Base-by-base conservation (phyloP, 208 protist genomes). In the Leishmania guyanensis region DNA sequence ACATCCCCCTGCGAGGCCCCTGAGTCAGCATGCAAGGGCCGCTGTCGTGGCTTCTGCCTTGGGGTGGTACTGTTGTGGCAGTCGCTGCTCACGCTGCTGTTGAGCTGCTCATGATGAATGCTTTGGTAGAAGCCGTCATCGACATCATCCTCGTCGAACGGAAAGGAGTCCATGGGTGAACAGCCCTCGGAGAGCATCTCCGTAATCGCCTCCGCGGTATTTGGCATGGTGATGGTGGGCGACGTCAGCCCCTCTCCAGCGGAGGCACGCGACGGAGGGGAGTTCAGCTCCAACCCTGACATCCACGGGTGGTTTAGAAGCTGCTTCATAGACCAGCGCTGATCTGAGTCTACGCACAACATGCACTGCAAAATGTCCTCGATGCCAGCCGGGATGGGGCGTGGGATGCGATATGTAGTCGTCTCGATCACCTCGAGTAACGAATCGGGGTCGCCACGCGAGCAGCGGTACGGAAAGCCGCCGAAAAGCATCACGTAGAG, bases 401-500 rank as follows among this genome's bases (percentile, higher is more conserved):
- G 66, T 2, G 97, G 96, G 69, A 94, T 86, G 17, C 77, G 77
- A 64, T 89, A 95, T 14, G 86, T 77, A n/a, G 88, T 94, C 46
- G 79, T 69, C 22, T 77, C 70, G 46, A 98, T 97, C 54, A 82
- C 79, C 70, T 89, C 69, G 46, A 98, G 90, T 39, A 95, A 75
- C 33, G 71, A 80, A 48, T 97, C 93, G 4, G 88, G 73, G 82
- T 89, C 84, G 0, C 70, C 56, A n/a, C 56, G 73, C 17, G 81
- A 26, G 77, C 98, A 86, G 74, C 89, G 74, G 77, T 99, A 99
- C 33, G 99, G 99, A 51, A 99, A 91, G n/a, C 68, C 66, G 20
- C 94, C 91, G 74, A 97, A 98, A 48, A 99, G 88, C 90, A 98
- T 93, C 48, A 97, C 83, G 82, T 96, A 97, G 10, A 98, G 83